These are phyloP conservation scores for Nakazawaea sp. DNA, from an alignment of 805 yeast species.

Conservation along the genomic window DNA sequence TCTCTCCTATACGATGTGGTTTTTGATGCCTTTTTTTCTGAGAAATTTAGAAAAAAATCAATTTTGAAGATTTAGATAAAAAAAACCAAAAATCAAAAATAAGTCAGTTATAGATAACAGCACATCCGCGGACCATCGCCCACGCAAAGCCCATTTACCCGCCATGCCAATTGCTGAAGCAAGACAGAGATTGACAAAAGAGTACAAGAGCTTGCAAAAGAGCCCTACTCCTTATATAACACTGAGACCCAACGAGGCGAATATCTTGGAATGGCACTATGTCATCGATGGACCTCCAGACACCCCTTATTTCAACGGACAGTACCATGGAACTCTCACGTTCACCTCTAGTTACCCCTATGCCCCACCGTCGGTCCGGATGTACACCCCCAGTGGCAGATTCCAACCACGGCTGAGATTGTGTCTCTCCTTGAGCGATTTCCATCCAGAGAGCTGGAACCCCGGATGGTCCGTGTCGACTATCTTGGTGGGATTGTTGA, in stretches of 20 bases:
- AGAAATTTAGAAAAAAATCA: neutral
- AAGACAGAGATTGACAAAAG: constrained; percentile 52
- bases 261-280: constrained; percentile 92
- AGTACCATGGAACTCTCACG: constrained; percentile 80
- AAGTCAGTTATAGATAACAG: no score
- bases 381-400: constrained; percentile 87
- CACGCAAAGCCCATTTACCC: no score
- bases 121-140: no score
- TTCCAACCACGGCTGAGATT: constrained; percentile 75
- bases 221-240: constrained; percentile 80
- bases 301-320: constrained; percentile 82
- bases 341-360: constrained; percentile 87
- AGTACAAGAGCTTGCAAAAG: constrained; percentile 68
- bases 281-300: constrained; percentile 88
- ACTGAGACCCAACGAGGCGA: constrained; percentile 83
- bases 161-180: constrained; percentile 9
- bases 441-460: constrained; percentile 92
- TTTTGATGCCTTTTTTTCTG: neutral
- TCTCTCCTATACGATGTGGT: no score
- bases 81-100: no score
- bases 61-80: no score
- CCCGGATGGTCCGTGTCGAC: constrained; percentile 95
- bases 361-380: constrained; percentile 84
- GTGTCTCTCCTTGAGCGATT: constrained; percentile 90
- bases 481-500: constrained; percentile 76